Percentiles rank a stretch among this genome's conserved stretches.
Evolutionary conservation across 176 grass and related monocot species (phyloP).

Genomic region (Ananas comosus): DNA sequence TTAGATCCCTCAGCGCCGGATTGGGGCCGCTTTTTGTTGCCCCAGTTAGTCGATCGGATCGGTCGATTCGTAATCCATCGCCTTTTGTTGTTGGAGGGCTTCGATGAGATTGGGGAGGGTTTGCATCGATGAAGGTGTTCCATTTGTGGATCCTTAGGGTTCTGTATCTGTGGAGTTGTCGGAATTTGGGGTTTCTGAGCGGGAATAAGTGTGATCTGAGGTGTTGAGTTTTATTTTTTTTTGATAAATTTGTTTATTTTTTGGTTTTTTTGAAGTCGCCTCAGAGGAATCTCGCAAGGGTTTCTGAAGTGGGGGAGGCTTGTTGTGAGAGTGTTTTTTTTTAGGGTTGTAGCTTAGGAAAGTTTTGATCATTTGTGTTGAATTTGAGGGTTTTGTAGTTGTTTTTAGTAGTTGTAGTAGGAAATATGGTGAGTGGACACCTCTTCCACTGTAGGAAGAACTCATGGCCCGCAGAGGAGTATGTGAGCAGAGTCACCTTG

Average conservation of each 20-base stretch:
- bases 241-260: background rate
- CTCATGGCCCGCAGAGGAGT: conserved; percentile 82
- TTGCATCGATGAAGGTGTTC: conserved; percentile 19
- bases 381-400: conserved; percentile 11
- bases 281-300: background rate
- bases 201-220: background rate
- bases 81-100: background rate
- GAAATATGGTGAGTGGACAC: conserved; percentile 67
- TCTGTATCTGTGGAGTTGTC: conserved; percentile 25
- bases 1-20: no score
- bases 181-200: conserved; percentile 24
- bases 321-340: background rate
- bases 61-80: background rate
- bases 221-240: background rate
- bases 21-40: background rate
- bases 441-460: conserved; percentile 54
- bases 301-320: background rate
- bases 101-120: background rate
- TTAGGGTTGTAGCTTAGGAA: background rate
- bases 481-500: conserved; percentile 62
- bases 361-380: background rate
- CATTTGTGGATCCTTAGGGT: no score
- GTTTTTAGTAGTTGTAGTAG: background rate
- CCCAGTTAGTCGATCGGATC: background rate
- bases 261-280: background rate